Base-by-base conservation (phyloP, 2,329 filamentous ascomycete species). In the Fusarium sp. region DNA sequence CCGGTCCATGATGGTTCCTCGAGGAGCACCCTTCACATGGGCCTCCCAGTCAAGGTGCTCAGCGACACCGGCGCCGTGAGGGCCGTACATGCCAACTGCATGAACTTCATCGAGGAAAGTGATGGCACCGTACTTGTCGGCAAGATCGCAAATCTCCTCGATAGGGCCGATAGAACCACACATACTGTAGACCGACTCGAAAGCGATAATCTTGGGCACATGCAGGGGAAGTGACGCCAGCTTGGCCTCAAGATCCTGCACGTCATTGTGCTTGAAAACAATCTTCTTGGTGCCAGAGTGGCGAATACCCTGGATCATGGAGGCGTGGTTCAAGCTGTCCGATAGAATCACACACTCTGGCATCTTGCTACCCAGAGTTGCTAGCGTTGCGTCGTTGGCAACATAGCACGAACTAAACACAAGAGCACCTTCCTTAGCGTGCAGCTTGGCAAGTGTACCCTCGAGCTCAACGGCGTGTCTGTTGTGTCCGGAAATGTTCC, bases 111-210 rank as follows among this genome's bases (percentile, higher is more conserved):
- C 95, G 75, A 97, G 83, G 77, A 99, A 99, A 70, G 95, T 99
- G 65, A 99, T 88, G 35, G 95, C 95, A 57, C 95, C 95, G 75
- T 99, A 99, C 81, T 97, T 97, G 64, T 98, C 93, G 9, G 95
- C 94, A 50, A 99, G 81, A 75, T 99, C 93, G 76, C 94, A 98
- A 62, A 99, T 98, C 74, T 90, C 90, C 79, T 93, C 92, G 69
- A 99, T 99, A 1, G 95, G 95, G 0, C 93, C 95, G 74, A 99
- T 92, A 13, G 93, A 97, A 63, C 95, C 95, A 75, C 95, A 99
- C 95, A 99, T 99, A 81, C 93, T 97, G 81, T 99, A 99, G 4
- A 99, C 95, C 28, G 93, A 97, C 80, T 99, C 95, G 67, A 98
- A 99, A 3, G 95, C 95, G 67, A 99, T 99, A 67, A 99, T 97